Evolutionary conservation across 2,329 filamentous ascomycete species (phyloP), one percentile per base, ranked within the genome.

Genomic region (Claviceps lovelessii): DNA sequence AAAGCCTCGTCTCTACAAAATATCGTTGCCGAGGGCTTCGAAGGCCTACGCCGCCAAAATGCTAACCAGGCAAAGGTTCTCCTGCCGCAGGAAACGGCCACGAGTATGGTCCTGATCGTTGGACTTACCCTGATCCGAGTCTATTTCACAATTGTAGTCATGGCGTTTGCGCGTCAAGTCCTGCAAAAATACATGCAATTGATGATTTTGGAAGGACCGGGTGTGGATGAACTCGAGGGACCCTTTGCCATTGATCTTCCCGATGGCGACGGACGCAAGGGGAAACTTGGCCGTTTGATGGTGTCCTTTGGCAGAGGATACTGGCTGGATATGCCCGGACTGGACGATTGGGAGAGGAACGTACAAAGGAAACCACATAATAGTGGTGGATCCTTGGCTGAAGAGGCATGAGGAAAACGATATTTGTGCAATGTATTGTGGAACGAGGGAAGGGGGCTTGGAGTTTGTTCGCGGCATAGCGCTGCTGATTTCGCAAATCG

Each of bases 131-230:
- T 85, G 13, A 74, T 95, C 45, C 79, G 90, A 35, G 68, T 90
- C 35, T 96, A 96, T 72, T 90, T 95, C 62, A 81, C 86, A 61
- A 73, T 95, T 42, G 78, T 96, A 54, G 82, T 95, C 67, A 83
- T 95, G 70, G 83, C 88, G 7, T 93, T 87, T 67, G 88, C 90
- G 4, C 81, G 88, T 58, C 80, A 84, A 65, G 84, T 88, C 15
- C 72, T 96, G 51, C 79, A 86, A 56, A 83, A 84, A 61, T 81
- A 88, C 66, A 68, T 71, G 65, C 68, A 71, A 55, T 55, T 70
- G 48, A 66, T 70, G 64, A 67, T 70, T 46, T 76, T 85, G 51
- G 77, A 80, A 53, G 69, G 70, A 52, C 63, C 72, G 56, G 67
- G 69, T 42, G 66, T 70, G 31, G 72, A 78, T 55, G 71, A 75